Evolutionary conservation across 352 stramenopile genomes (phyloP).

Genomic region (Globisporangium perplexum): DNA sequence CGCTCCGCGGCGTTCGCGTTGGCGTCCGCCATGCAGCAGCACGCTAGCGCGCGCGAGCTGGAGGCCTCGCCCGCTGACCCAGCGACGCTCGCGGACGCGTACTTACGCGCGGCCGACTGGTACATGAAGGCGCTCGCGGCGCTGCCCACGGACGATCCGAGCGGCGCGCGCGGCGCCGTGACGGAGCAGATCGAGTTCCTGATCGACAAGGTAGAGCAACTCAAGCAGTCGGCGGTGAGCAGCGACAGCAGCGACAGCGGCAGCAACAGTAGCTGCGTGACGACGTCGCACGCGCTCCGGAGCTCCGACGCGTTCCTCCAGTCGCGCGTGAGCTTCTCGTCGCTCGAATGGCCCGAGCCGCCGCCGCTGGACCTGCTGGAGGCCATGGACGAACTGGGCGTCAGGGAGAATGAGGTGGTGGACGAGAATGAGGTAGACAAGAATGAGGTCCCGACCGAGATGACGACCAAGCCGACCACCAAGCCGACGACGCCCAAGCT

Average conservation of each 20-base stretch:
- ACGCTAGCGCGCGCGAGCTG: constrained; percentile 18
- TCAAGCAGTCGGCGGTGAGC: constrained; percentile 23
- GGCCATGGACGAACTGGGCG: constrained; percentile 3
- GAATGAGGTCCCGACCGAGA: too few relatives aligned
- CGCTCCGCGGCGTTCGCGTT: constrained; percentile 27
- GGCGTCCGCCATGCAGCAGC: constrained; percentile 23
- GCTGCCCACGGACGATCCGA: constrained; percentile 21
- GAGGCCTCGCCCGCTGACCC: background rate
- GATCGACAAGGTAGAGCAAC: constrained; percentile 52
- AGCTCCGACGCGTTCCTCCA: constrained; percentile 7
- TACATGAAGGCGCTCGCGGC: constrained; percentile 68
- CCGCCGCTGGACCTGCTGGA: constrained; percentile 5
- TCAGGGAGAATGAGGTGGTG: too few relatives aligned
- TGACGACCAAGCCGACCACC: constrained; percentile 1
- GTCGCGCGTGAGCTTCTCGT: constrained; percentile 13
- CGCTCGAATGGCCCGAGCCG: constrained; percentile 37
- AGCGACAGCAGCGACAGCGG: background rate
- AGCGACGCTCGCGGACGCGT: constrained; percentile 27
- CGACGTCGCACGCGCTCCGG: background rate
- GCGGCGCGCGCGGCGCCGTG: constrained; percentile 26
- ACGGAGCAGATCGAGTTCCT: constrained; percentile 73
- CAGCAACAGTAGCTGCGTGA: too few relatives aligned
- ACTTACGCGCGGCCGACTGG: constrained; percentile 46
- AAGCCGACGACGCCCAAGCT: background rate
- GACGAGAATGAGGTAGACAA: too few relatives aligned